Conservation (phyloP, 768 basidiomycete genomes). For the Podaxis mareebaensis region DNA sequence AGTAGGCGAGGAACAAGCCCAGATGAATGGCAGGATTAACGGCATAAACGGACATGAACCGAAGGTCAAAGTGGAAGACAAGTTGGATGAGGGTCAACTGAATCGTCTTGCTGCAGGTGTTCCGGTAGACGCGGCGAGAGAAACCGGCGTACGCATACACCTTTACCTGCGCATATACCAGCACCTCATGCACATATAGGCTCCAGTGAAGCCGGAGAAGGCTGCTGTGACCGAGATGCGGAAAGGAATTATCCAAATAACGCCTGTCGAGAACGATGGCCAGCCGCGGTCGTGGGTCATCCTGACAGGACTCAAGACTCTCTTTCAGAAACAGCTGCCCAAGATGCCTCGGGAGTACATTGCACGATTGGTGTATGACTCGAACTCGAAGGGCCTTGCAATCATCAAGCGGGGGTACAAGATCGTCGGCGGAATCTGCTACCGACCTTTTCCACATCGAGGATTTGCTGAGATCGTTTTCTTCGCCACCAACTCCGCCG, state of each 20-base stretch:
- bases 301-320: constrained; percentile 92
- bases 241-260: constrained; percentile 79
- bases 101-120: constrained; percentile 79
- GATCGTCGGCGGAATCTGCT: constrained; percentile 97
- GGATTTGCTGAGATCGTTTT: constrained; percentile 98
- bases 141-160: constrained; percentile 30
- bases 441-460: constrained; percentile 91
- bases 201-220: constrained; percentile 66
- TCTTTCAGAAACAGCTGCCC: constrained; percentile 96
- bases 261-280: constrained; percentile 82
- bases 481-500: constrained; percentile 94
- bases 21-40: constrained; percentile 41
- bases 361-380: constrained; percentile 90
- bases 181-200: constrained; percentile 33
- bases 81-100: constrained; percentile 76
- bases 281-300: constrained; percentile 78
- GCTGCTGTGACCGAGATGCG: constrained; percentile 79
- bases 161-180: not conserved
- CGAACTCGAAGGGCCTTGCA: constrained; percentile 88
- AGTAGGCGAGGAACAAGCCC: constrained; percentile 36
- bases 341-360: constrained; percentile 99
- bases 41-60: constrained; percentile 47
- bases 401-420: constrained; percentile 95
- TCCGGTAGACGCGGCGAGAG: constrained; percentile 63
- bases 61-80: constrained; percentile 73